These are phyloP conservation scores for Aotearoamyces nothofagi DNA, from an alignment of 2,329 filamentous ascomycete genomes.

Conservation along the genomic window DNA sequence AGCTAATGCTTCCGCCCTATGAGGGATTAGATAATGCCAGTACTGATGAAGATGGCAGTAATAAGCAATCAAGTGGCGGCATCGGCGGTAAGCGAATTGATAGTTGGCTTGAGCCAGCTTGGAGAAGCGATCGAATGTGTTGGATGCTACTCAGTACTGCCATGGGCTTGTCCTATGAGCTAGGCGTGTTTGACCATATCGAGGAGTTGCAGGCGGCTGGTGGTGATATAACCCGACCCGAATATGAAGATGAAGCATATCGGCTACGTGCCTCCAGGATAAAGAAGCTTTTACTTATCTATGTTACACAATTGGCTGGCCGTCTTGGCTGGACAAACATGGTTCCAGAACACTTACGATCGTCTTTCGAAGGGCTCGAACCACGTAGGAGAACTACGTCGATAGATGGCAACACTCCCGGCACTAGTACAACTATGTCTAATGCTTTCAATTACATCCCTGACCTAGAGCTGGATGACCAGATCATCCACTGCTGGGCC, in stretches of 20 bases:
- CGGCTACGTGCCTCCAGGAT: conserved; percentile 67
- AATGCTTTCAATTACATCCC: conserved; percentile 51
- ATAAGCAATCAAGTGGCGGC: conserved; percentile 33
- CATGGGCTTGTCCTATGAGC: conserved; percentile 78
- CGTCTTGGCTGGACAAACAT: conserved; percentile 87
- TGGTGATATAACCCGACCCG: conserved; percentile 41
- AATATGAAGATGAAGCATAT: conserved; percentile 63
- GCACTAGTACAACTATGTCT: conserved; percentile 38
- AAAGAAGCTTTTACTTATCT: conserved; percentile 75
- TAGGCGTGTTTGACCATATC: conserved; percentile 88
- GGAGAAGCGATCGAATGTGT: conserved; percentile 89
- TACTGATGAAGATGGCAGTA: conserved; percentile 25
- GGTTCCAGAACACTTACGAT: conserved; percentile 56
- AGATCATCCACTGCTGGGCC: conserved; percentile 78
- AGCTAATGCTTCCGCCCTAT: conserved; percentile 48
- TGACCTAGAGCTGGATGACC: conserved; percentile 50
- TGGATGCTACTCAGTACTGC: conserved; percentile 95
- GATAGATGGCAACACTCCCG: conserved; percentile 42
- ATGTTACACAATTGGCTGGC: conserved; percentile 86
- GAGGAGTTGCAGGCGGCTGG: conserved; percentile 50
- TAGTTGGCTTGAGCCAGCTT: conserved; percentile 91
- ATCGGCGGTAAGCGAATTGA: conserved; percentile 76
- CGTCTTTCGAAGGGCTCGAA: conserved; percentile 38
- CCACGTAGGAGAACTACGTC: conserved; percentile 24
- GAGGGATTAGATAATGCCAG: conserved; percentile 27